Conservation (phyloP, 108 stramenopile genomes). For the Conticribra guillardii region DNA sequence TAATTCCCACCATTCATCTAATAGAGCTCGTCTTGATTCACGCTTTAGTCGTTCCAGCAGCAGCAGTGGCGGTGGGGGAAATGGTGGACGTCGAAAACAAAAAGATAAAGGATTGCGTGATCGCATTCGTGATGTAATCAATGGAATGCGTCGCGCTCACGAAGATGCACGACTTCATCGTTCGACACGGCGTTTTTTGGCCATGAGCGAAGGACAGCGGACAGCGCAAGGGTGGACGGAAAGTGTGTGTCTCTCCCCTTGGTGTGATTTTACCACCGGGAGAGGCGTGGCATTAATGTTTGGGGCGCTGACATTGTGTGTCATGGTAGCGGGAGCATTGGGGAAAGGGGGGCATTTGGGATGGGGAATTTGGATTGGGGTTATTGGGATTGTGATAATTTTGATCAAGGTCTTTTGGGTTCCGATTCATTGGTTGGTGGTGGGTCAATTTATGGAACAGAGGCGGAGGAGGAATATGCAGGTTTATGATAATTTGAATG, state of each 20-base stretch:
- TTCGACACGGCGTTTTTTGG: slow-evolving; percentile 18
- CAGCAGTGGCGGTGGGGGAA: background rate
- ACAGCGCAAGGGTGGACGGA: slow-evolving; percentile 4
- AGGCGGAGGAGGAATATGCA: slow-evolving; percentile 18
- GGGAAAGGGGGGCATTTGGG: slow-evolving; percentile 9
- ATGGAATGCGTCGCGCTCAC: slow-evolving; percentile 26
- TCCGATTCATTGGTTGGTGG: slow-evolving; percentile 8
- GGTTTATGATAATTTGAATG: slow-evolving; percentile 22
- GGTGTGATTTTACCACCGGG: slow-evolving; percentile 26
- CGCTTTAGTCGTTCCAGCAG: background rate
- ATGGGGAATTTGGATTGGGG: slow-evolving; percentile 18
- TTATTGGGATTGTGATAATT: slow-evolving; percentile 9
- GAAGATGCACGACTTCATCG: slow-evolving; percentile 13
- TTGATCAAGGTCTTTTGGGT: slow-evolving; percentile 16
- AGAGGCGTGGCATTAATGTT: slow-evolving; percentile 19
- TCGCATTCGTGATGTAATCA: slow-evolving; percentile 7
- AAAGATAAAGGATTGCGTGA: background rate
- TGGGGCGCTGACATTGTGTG: slow-evolving; percentile 2
- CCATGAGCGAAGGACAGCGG: slow-evolving; percentile 13
- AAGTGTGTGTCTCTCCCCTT: slow-evolving; percentile 12
- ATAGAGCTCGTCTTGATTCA: too few species aligned
- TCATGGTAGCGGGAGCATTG: slow-evolving; percentile 1
- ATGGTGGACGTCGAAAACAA: too few species aligned
- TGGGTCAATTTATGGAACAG: slow-evolving; percentile 19
- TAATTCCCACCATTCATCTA: background rate